Evolutionary conservation across 208 protist genomes (phyloP).

Genomic region (Acanthamoeba triangularis): DNA sequence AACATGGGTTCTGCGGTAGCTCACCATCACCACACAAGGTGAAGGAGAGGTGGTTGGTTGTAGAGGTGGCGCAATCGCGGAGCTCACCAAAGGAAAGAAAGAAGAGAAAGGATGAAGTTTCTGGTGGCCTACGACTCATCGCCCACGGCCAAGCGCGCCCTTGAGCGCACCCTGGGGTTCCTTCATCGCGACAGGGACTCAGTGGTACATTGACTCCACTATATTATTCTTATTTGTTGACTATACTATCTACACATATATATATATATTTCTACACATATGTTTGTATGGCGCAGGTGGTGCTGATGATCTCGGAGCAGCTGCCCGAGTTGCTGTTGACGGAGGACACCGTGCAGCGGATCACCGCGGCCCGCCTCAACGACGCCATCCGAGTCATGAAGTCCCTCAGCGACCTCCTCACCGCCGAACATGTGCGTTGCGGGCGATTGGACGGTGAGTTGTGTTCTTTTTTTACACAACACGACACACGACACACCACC

Average conservation of each 20-base stretch:
- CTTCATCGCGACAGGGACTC: background rate
- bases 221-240: no score
- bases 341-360: background rate
- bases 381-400: background rate
- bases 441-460: no score
- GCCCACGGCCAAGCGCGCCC: background rate
- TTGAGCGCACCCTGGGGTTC: background rate
- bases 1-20: no score
- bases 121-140: conserved; percentile 25
- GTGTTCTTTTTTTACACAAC: no score
- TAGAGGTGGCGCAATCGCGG: no score
- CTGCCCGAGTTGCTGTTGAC: conserved; percentile 18
- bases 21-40: no score
- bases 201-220: no score
- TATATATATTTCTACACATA: background rate
- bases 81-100: background rate
- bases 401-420: background rate
- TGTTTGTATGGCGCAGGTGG: background rate
- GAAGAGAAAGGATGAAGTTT: conserved; percentile 9
- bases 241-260: background rate
- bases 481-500: no score
- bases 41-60: no score
- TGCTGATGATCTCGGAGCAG: conserved; percentile 2
- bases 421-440: background rate
- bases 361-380: background rate